Percentiles rank a stretch among this genome's conserved stretches.
Conservation (phyloP, 1,139 yeast species). For the Geotrichum histeridarum region DNA sequence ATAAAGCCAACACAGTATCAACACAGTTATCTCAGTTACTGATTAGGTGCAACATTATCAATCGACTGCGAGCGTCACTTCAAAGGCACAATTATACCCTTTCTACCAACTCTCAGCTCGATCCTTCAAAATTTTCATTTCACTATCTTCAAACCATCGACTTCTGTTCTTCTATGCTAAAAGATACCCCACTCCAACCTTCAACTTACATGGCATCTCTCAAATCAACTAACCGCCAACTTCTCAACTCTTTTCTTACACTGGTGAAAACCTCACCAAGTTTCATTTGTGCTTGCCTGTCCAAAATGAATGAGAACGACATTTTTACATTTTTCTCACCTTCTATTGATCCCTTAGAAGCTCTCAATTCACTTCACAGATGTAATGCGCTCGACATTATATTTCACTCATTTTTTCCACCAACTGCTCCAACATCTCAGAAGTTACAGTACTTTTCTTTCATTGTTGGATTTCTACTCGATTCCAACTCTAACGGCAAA, state of each 20-base stretch:
- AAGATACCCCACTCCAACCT: conserved; percentile 21
- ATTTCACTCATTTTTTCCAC: conserved; percentile 33
- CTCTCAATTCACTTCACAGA: conserved; percentile 28
- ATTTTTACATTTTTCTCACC: conserved; percentile 25
- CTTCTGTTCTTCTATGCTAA: conserved; percentile 25
- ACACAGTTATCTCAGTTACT: conserved; percentile 25
- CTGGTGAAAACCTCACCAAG: conserved; percentile 37
- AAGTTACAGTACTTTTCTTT: conserved; percentile 34
- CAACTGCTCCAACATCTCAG: conserved; percentile 26
- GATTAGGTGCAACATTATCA: conserved; percentile 25
- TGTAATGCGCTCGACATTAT: conserved; percentile 33
- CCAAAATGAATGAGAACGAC: conserved; percentile 29
- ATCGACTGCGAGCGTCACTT: conserved; percentile 26
- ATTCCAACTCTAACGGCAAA: conserved; percentile 22
- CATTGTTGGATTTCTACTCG: conserved; percentile 28
- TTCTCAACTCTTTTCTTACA: conserved; percentile 35
- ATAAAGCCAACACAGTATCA: conserved; percentile 23
- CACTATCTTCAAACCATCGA: conserved; percentile 29
- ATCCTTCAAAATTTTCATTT: conserved; percentile 26
- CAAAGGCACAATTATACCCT: conserved; percentile 22
- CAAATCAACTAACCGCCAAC: conserved; percentile 29
- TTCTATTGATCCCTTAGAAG: conserved; percentile 28
- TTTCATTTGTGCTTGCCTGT: conserved; percentile 33
- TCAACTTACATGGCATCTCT: conserved; percentile 24
- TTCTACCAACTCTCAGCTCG: conserved; percentile 21